Conservation (phyloP, 2,329 filamentous ascomycete species). For the Exophiala lecanii-corni region DNA sequence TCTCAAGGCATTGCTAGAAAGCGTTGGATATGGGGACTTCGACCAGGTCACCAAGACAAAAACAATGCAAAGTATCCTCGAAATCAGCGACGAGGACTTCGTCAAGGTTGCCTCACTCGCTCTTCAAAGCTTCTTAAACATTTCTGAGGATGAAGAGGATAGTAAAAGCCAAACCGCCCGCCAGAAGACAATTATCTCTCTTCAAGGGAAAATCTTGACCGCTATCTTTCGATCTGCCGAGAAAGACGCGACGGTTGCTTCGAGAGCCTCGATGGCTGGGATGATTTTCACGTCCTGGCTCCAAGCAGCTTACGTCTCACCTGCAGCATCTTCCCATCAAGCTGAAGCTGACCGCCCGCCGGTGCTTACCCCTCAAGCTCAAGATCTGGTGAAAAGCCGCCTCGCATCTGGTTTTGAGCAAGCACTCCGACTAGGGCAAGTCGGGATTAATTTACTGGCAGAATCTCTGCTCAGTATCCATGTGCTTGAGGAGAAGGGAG, state of each 20-base stretch:
- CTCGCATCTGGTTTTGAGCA: slow-evolving; percentile 17
- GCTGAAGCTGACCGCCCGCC: too few species aligned
- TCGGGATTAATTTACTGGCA: slow-evolving; percentile 6
- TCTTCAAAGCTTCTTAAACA: slow-evolving; percentile 10
- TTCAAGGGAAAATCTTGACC: slow-evolving; percentile 1
- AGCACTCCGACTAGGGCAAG: slow-evolving; percentile 12
- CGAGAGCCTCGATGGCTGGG: not conserved
- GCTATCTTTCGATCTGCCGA: not conserved
- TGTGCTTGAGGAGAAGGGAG: slow-evolving; percentile 1
- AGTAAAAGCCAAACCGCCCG: not conserved
- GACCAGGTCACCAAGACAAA: slow-evolving; percentile 83
- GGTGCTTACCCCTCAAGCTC: slow-evolving; percentile 7
- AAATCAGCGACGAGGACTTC: not conserved
- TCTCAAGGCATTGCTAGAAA: slow-evolving; percentile 53
- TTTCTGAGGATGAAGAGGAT: slow-evolving; percentile 1
- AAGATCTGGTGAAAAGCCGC: slow-evolving; percentile 13
- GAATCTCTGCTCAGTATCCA: slow-evolving; percentile 6
- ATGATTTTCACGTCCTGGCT: not conserved
- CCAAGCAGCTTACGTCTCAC: not conserved
- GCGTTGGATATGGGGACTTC: slow-evolving; percentile 70
- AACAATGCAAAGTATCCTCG: slow-evolving; percentile 23
- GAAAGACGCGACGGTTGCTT: not conserved
- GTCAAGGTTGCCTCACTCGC: slow-evolving; percentile 2
- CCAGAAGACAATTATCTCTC: not conserved
- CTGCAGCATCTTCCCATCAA: not conserved